These are phyloP conservation scores for Bryum argenteum DNA, from an alignment of 225 moss, liverwort and hornwort genomes.

Conservation along the genomic window DNA sequence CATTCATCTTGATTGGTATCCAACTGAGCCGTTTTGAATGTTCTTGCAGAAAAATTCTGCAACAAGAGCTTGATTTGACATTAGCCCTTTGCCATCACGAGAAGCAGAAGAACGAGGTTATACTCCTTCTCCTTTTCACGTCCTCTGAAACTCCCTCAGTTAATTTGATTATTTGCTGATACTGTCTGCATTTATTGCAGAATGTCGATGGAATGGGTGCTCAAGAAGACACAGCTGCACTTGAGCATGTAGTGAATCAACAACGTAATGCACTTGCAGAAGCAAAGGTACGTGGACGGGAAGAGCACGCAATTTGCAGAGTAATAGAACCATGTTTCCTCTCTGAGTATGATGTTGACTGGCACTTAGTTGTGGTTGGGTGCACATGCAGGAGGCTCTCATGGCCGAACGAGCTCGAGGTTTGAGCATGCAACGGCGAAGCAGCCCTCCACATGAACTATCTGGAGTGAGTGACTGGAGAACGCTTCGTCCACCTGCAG, in stretches of 20 bases:
- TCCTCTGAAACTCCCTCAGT: too few species aligned
- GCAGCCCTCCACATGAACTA: constrained; percentile 60
- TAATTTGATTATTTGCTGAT: too few species aligned
- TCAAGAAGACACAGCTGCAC: constrained; percentile 76
- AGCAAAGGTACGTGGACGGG: constrained; percentile 69
- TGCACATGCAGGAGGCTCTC: constrained; percentile 67
- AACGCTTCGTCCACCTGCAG: constrained; percentile 91
- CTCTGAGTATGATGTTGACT: too few species aligned
- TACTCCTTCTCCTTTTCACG: neutral
- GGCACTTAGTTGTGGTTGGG: neutral
- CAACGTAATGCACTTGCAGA: constrained; percentile 87
- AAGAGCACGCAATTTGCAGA: too few species aligned
- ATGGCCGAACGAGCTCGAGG: constrained; percentile 76
- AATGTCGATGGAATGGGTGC: constrained; percentile 68
- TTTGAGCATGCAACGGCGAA: constrained; percentile 56
- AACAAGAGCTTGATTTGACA: constrained; percentile 87
- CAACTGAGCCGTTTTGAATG: constrained; percentile 14
- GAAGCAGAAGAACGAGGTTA: constrained; percentile 96
- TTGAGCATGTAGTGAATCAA: constrained; percentile 80
- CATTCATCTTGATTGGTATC: neutral
- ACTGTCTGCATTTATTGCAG: constrained; percentile 19
- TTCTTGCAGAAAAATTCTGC: constrained; percentile 69
- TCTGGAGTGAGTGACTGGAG: constrained; percentile 77
- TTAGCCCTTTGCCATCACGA: constrained; percentile 95
- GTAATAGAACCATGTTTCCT: too few species aligned